Conservation (phyloP, 2,329 filamentous ascomycete species). For the Grosmannia clavigera region DNA sequence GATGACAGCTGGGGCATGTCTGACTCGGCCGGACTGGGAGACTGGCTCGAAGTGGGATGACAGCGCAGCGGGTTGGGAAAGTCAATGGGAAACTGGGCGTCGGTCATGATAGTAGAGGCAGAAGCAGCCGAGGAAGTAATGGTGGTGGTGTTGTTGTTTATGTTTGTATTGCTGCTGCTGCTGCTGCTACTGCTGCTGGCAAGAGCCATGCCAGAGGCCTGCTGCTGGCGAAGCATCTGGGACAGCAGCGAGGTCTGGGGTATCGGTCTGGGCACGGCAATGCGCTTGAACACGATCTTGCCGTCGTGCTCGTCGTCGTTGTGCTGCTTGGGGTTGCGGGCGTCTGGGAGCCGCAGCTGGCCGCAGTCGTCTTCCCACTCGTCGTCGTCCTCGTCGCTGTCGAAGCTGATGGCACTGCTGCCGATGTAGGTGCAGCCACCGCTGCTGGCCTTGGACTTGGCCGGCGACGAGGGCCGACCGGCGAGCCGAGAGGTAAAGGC, state of each 20-base stretch:
- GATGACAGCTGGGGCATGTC: not conserved
- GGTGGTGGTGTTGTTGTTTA: too few species aligned
- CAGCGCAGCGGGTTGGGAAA: slow-evolving; percentile 6
- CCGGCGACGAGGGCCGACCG: not conserved
- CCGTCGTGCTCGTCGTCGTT: not conserved
- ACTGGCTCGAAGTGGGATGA: not conserved
- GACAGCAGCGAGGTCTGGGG: not conserved
- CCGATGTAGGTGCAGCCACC: not conserved
- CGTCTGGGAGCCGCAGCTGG: not conserved
- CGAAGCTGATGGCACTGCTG: slow-evolving; percentile 2
- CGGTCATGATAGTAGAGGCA: not conserved
- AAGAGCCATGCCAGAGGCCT: not conserved
- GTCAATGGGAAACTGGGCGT: not conserved
- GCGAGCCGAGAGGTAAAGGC: slow-evolving; percentile 5
- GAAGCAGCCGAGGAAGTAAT: not conserved
- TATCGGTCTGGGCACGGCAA: not conserved
- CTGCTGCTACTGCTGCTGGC: not conserved
- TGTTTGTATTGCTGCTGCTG: not conserved
- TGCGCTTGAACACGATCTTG: not conserved
- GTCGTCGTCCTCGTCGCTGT: slow-evolving; percentile 1
- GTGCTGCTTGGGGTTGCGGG: not conserved
- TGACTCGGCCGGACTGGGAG: not conserved
- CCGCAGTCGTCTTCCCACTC: not conserved
- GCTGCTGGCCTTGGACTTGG: not conserved
- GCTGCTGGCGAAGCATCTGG: not conserved